These are phyloP conservation scores for Alternaria dauci DNA, from an alignment of 2,329 filamentous ascomycete species.

Conservation along the genomic window DNA sequence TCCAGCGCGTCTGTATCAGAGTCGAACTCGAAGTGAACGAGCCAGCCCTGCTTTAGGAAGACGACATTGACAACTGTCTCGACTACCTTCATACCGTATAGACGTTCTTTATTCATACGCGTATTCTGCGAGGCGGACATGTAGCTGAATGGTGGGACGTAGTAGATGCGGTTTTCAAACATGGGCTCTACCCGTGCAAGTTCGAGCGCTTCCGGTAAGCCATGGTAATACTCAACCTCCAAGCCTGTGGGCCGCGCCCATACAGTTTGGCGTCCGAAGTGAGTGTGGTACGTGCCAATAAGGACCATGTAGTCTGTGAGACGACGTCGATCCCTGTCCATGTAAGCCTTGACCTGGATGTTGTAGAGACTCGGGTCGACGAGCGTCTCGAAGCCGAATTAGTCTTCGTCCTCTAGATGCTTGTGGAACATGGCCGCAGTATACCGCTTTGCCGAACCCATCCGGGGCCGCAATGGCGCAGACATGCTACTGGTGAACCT, in stretches of 20 bases:
- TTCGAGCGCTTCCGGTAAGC: neutral
- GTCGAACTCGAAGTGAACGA: neutral
- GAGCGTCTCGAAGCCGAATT: neutral
- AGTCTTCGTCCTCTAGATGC: neutral
- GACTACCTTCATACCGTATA: neutral
- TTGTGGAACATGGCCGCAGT: neutral
- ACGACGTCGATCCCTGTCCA: neutral
- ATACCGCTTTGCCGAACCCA: neutral
- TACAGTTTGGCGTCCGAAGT: neutral
- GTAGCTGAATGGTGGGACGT: neutral
- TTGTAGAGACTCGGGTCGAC: neutral
- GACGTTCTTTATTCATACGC: neutral
- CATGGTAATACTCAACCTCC: neutral
- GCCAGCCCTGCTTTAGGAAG: neutral
- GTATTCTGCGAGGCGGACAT: neutral
- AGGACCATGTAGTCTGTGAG: neutral
- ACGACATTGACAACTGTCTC: neutral
- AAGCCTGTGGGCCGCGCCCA: neutral
- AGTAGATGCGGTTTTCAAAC: neutral
- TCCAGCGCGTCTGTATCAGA: neutral
- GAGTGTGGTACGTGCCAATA: neutral
- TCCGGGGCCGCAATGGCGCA: neutral
- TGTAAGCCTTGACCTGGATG: neutral
- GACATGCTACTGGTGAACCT: neutral
- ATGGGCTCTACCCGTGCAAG: neutral